Evolutionary conservation across 2,329 filamentous ascomycete genomes (phyloP).

Genomic region (Xylariaceae sp.): DNA sequence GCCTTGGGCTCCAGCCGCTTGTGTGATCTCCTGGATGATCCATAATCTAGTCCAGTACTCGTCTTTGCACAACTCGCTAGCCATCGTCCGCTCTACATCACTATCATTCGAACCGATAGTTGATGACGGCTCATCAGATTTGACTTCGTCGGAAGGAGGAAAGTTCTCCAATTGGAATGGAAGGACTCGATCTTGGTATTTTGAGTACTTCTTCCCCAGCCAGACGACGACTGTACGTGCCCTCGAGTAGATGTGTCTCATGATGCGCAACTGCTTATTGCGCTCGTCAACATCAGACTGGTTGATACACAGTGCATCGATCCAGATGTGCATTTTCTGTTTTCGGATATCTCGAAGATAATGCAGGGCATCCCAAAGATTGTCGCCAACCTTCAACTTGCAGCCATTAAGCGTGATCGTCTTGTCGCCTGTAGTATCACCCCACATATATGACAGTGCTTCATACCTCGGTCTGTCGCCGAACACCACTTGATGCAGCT

Average conservation of each 20-base stretch:
- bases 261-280: constrained; percentile 19
- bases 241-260: constrained; percentile 22
- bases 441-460: constrained; percentile 26
- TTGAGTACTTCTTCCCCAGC: constrained; percentile 12
- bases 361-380: constrained; percentile 15
- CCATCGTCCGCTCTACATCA: background rate
- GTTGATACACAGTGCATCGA: constrained; percentile 25
- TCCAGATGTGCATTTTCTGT: constrained; percentile 11
- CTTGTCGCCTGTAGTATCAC: constrained; percentile 7
- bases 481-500: constrained; percentile 12
- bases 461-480: constrained; percentile 18
- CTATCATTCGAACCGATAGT: background rate
- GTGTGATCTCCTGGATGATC: constrained; percentile 29
- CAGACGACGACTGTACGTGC: constrained; percentile 20
- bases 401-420: constrained; percentile 17
- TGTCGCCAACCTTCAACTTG: constrained; percentile 10
- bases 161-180: background rate
- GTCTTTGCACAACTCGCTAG: constrained; percentile 13
- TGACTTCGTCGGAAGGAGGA: background rate
- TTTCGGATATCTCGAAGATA: constrained; percentile 9
- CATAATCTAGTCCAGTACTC: constrained; percentile 21
- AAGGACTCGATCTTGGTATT: background rate
- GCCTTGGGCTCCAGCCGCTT: constrained; percentile 10
- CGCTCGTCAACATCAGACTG: constrained; percentile 20
- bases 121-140: background rate